A percentile compares a stretch with the other conserved stretches of the same genome.
phyloP scores from a whole-genome alignment of 441 rosid species.

The Pelargonium australe region DNA sequence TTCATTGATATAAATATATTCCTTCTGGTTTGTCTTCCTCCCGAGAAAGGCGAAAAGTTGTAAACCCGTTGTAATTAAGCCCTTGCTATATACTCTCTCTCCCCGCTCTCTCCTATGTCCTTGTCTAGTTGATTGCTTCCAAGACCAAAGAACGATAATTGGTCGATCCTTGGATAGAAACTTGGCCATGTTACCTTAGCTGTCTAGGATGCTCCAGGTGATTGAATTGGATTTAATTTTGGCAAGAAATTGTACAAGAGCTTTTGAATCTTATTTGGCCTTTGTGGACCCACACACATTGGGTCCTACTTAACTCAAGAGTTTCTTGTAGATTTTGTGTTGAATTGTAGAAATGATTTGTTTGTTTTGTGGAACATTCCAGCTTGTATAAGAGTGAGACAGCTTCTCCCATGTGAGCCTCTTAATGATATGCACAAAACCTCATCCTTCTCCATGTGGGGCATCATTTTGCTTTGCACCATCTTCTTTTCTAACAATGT shows the following conservation, averaged over 20 bases:
- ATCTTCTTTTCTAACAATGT: too few relatives aligned
- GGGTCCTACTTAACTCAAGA: too few relatives aligned
- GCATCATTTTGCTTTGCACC: too few relatives aligned
- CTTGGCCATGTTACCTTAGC: not conserved
- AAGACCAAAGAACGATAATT: not conserved
- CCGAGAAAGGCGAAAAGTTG: slow-evolving; percentile 13
- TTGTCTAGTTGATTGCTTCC: not conserved
- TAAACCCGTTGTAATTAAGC: slow-evolving; percentile 35
- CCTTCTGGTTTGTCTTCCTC: slow-evolving; percentile 16
- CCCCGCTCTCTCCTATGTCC: not conserved
- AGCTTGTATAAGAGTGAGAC: too few relatives aligned
- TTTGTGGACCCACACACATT: too few relatives aligned
- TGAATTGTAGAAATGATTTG: too few relatives aligned
- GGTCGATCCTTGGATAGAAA: not conserved
- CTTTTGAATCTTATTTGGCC: not conserved
- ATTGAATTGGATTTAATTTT: not conserved
- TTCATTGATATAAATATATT: slow-evolving; percentile 15
- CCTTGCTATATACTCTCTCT: not conserved
- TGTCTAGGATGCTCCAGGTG: not conserved
- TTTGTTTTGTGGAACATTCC: too few relatives aligned
- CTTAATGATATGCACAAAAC: too few relatives aligned
- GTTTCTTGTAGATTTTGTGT: too few relatives aligned
- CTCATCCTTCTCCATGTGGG: too few relatives aligned
- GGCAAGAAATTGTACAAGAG: not conserved
- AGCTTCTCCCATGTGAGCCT: too few relatives aligned